phyloP scores from a whole-genome alignment of 345 rosid species.

The Ceriops zippeliana region DNA sequence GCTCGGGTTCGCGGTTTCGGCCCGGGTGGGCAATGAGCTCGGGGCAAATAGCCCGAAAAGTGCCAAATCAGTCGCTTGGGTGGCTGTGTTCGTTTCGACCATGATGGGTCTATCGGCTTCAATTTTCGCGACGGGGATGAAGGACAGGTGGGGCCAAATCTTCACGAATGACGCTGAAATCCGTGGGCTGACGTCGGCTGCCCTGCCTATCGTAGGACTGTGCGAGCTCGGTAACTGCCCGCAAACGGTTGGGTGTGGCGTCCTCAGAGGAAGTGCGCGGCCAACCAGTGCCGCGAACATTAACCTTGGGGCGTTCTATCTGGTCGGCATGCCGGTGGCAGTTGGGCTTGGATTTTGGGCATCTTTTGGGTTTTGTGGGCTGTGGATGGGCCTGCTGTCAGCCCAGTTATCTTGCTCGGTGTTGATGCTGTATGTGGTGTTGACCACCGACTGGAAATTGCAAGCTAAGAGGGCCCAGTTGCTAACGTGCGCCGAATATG shows the following conservation, averaged over 20 bases:
- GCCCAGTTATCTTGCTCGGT: slow-evolving; percentile 91
- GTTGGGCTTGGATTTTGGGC: slow-evolving; percentile 68
- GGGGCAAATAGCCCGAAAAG: slow-evolving; percentile 65
- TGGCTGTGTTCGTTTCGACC: slow-evolving; percentile 56
- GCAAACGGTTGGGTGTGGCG: slow-evolving; percentile 94
- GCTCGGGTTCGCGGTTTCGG: slow-evolving; percentile 74
- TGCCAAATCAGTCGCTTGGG: slow-evolving; percentile 61
- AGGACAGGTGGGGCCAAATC: slow-evolving; percentile 69
- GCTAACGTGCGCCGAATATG: slow-evolving; percentile 42
- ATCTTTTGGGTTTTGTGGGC: slow-evolving; percentile 73
- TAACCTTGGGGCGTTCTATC: slow-evolving; percentile 82
- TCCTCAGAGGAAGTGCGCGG: slow-evolving; percentile 78
- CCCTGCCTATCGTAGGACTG: slow-evolving; percentile 72
- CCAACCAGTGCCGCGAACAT: slow-evolving; percentile 85
- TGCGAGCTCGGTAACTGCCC: slow-evolving; percentile 65
- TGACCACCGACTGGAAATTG: slow-evolving; percentile 75
- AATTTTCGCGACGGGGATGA: slow-evolving; percentile 60
- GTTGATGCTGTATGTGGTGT: slow-evolving; percentile 78
- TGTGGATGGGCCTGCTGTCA: slow-evolving; percentile 72
- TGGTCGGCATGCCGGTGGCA: slow-evolving; percentile 94
- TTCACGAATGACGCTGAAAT: slow-evolving; percentile 65
- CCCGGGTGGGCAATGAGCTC: slow-evolving; percentile 86
- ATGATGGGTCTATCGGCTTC: slow-evolving; percentile 62
- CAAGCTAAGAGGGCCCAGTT: slow-evolving; percentile 58
- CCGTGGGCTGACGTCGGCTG: slow-evolving; percentile 67